phyloP scores from a whole-genome alignment of 106 monocot genomes.

The Dactylorhiza incarnata region DNA sequence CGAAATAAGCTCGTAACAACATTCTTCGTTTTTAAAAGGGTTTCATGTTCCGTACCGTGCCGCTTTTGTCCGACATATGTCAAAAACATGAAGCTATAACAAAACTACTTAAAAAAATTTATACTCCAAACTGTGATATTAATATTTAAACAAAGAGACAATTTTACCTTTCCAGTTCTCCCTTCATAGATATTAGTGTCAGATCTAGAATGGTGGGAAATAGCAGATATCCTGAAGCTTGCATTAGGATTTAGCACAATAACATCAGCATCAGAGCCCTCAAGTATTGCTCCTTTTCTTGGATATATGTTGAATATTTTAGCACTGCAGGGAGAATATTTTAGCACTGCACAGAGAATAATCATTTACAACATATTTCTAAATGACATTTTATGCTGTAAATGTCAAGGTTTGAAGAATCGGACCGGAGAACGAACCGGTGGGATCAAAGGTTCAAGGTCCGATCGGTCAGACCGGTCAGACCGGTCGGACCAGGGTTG shows the following conservation, averaged over 20 bases:
- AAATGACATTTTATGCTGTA: too few species aligned
- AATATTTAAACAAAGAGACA: not conserved
- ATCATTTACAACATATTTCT: too few species aligned
- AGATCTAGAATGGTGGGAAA: constrained; percentile 80
- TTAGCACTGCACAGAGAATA: too few species aligned
- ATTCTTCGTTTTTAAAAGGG: too few species aligned
- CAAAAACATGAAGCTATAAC: not conserved
- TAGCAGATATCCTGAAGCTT: constrained; percentile 55
- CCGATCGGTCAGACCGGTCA: too few species aligned
- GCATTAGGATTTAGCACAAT: constrained; percentile 88
- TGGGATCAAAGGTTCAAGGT: too few species aligned
- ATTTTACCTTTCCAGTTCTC: constrained; percentile 76
- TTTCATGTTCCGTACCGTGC: too few species aligned
- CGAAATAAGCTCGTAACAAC: too few species aligned
- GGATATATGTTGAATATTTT: constrained; percentile 96
- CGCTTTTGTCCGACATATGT: too few species aligned
- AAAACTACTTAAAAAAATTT: not conserved
- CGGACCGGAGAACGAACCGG: too few species aligned
- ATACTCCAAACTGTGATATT: not conserved
- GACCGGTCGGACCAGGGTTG: too few species aligned
- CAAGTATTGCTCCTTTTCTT: constrained; percentile 82
- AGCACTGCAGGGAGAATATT: constrained; percentile 47
- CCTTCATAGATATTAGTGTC: constrained; percentile 96
- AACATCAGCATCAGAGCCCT: constrained; percentile 96
- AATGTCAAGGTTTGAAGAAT: too few species aligned